Percentiles rank a stretch among this genome's conserved stretches.
Conservation (phyloP, 2,329 filamentous ascomycete genomes). For the Aspergillus japonicus region DNA sequence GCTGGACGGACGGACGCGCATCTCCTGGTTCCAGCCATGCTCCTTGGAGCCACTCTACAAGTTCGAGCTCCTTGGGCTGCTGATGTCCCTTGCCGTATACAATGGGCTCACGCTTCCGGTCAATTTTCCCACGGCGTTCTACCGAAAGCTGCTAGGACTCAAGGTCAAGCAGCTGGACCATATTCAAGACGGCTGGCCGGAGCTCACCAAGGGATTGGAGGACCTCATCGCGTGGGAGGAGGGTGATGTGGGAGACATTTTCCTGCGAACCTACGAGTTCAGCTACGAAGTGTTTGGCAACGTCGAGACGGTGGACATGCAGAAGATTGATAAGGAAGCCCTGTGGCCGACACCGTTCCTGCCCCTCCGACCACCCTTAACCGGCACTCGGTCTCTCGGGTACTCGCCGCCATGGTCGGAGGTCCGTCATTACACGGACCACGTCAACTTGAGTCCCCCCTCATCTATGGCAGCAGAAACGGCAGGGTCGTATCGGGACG, state of each 20-base stretch:
- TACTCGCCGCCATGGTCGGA: constrained; percentile 25
- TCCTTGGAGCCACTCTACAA: constrained; percentile 83
- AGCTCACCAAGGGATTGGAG: constrained; percentile 71
- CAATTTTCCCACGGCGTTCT: constrained; percentile 82
- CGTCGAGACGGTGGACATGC: constrained; percentile 57
- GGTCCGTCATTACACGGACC: constrained; percentile 21
- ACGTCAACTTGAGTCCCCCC: constrained; percentile 19
- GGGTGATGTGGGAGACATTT: constrained; percentile 76
- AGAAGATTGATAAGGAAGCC: constrained; percentile 39
- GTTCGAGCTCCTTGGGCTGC: constrained; percentile 80
- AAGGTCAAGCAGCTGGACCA: constrained; percentile 70
- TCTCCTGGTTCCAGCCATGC: constrained; percentile 85
- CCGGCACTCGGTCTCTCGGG: constrained; percentile 1
- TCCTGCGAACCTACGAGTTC: constrained; percentile 83
- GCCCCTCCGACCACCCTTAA: constrained; percentile 7
- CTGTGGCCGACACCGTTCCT: constrained; percentile 32
- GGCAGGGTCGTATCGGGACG: constrained; percentile 17
- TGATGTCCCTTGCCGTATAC: constrained; percentile 88
- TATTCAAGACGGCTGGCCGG: constrained; percentile 85
- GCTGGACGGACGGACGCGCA: constrained; percentile 69
- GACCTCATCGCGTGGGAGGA: constrained; percentile 75
- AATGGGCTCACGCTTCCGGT: constrained; percentile 90
- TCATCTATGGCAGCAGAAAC: constrained; percentile 25
- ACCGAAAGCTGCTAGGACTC: constrained; percentile 72
- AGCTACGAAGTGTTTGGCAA: constrained; percentile 62